These are phyloP conservation scores for Betula pendula DNA, from an alignment of 306 rosid species.

Conservation along the genomic window DNA sequence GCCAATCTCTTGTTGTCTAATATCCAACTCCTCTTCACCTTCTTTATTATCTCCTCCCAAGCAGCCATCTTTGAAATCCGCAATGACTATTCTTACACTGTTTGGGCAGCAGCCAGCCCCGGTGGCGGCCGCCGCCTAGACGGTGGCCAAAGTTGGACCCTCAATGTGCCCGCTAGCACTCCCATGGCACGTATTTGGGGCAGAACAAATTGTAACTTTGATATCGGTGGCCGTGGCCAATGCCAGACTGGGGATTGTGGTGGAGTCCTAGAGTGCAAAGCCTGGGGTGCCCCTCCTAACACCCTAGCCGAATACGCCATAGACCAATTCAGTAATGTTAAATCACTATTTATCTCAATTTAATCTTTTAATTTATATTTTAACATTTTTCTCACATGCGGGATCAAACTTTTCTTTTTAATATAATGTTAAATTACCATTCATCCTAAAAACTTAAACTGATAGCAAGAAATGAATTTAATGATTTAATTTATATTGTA, in stretches of 20 bases:
- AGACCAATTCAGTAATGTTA: not conserved
- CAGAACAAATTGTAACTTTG: not conserved
- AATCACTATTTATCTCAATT: too few relatives aligned
- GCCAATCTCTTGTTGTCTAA: not conserved
- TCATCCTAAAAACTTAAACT: too few relatives aligned
- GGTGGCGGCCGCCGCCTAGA: not conserved
- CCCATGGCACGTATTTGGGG: not conserved
- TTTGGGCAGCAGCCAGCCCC: not conserved
- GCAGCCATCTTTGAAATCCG: not conserved
- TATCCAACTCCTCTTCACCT: not conserved
- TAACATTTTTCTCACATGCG: too few relatives aligned
- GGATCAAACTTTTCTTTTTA: too few relatives aligned
- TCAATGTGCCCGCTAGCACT: not conserved
- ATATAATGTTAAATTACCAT: too few relatives aligned
- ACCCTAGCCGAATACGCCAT: constrained; percentile 25
- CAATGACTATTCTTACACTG: not conserved
- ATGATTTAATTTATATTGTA: too few relatives aligned
- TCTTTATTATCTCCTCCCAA: not conserved
- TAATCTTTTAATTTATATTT: too few relatives aligned
- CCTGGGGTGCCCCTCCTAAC: constrained; percentile 26
- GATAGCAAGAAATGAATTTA: too few relatives aligned
- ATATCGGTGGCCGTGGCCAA: not conserved
- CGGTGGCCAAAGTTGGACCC: not conserved
- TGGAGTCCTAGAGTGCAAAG: not conserved
- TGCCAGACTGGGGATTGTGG: not conserved